These are phyloP conservation scores for Candida multigemmis DNA, from an alignment of 805 yeast species.

Conservation along the genomic window DNA sequence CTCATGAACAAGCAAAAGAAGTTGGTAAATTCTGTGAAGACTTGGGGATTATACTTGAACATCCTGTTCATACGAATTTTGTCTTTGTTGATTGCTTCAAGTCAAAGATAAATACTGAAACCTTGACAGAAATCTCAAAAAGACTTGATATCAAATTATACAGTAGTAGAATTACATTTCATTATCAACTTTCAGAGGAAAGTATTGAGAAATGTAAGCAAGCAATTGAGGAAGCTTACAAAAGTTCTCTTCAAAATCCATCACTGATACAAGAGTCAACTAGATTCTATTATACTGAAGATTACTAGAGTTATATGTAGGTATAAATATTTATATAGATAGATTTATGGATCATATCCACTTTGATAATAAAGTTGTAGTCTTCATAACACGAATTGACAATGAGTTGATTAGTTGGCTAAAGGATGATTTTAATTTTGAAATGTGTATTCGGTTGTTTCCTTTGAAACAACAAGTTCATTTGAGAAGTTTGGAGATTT, in stretches of 20 bases:
- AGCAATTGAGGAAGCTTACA: too few relatives aligned
- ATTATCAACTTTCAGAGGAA: conserved; percentile 34
- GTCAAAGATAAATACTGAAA: conserved; percentile 48
- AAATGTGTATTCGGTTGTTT: conserved; percentile 36
- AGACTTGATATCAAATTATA: conserved; percentile 54
- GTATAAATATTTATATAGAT: too few relatives aligned
- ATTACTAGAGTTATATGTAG: too few relatives aligned
- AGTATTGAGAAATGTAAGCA: conserved; percentile 19
- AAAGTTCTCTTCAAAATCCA: too few relatives aligned
- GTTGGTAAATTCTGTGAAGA: conserved; percentile 44
- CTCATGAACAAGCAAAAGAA: conserved; percentile 45
- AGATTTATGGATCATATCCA: not conserved
- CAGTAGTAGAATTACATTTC: conserved; percentile 78
- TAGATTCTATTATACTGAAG: too few relatives aligned
- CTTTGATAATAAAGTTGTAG: not conserved
- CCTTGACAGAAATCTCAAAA: conserved; percentile 43
- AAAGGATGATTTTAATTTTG: conserved; percentile 36
- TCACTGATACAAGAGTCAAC: too few relatives aligned
- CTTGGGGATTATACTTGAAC: conserved; percentile 48
- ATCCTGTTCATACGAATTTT: conserved; percentile 81
- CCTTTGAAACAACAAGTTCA: conserved; percentile 27
- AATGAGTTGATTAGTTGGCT: conserved; percentile 7
- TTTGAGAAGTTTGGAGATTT: conserved; percentile 30
- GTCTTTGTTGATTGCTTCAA: conserved; percentile 58
- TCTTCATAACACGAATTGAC: conserved; percentile 8